phyloP scores from a whole-genome alignment of 495 filamentous ascomycete genomes.

The Aspergillus cristatus region DNA sequence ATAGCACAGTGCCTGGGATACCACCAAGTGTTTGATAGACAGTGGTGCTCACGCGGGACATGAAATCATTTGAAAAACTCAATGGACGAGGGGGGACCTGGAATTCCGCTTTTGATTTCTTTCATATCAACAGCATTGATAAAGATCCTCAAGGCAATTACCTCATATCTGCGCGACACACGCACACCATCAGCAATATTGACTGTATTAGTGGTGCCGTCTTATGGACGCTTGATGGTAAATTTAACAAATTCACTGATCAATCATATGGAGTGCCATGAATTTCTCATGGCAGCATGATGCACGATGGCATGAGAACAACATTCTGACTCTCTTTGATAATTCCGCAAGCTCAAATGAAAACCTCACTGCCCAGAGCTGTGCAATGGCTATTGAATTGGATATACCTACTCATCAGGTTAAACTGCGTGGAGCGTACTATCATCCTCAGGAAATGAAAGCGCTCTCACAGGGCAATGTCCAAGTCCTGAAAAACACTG shows the following conservation, averaged over 20 bases:
- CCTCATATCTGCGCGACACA: slow-evolving; percentile 41
- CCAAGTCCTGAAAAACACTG: slow-evolving; percentile 41
- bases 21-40: slow-evolving; percentile 80
- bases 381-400: slow-evolving; percentile 21
- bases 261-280: slow-evolving; percentile 17
- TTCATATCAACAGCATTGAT: slow-evolving; percentile 47
- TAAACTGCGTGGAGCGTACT: slow-evolving; percentile 15
- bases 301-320: slow-evolving; percentile 32
- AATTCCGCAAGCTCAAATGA: slow-evolving; percentile 29
- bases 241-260: slow-evolving; percentile 18
- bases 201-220: slow-evolving; percentile 40
- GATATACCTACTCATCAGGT: slow-evolving; percentile 14
- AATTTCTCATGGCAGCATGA: slow-evolving; percentile 47
- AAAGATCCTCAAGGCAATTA: slow-evolving; percentile 41
- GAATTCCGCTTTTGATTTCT: slow-evolving; percentile 36
- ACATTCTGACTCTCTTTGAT: slow-evolving; percentile 42
- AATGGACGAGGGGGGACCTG: too few species aligned
- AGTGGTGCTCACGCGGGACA: slow-evolving; percentile 79
- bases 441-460: slow-evolving; percentile 25
- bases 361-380: slow-evolving; percentile 12
- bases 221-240: slow-evolving; percentile 42
- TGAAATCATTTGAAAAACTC: too few species aligned
- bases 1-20: slow-evolving; percentile 54
- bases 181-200: slow-evolving; percentile 27
- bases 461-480: slow-evolving; percentile 49